Conservation (phyloP, 225 moss, liverwort and hornwort genomes). For the Straminergon stramineum region DNA sequence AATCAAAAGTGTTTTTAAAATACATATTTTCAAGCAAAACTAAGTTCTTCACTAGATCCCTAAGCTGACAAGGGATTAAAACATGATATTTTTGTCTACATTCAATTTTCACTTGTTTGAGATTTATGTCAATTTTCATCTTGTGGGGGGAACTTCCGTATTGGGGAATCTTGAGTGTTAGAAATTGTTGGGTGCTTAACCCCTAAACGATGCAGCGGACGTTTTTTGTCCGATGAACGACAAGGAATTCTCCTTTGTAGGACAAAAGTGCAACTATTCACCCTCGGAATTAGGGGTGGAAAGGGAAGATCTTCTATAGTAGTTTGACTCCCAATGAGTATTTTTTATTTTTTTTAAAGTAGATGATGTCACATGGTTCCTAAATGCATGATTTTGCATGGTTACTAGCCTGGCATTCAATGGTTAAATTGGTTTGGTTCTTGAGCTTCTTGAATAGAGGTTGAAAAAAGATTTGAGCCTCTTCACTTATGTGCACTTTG, state of each 20-base stretch:
- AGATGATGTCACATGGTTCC: too few relatives aligned
- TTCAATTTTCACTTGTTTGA: neutral
- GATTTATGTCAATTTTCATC: neutral
- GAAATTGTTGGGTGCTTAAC: neutral
- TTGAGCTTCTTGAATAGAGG: neutral
- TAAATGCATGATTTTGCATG: too few relatives aligned
- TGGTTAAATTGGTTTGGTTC: neutral
- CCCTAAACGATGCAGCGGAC: too few relatives aligned
- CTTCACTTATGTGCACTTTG: neutral
- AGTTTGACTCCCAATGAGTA: too few relatives aligned
- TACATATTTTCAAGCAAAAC: neutral
- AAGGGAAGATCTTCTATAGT: too few relatives aligned
- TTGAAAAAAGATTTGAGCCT: neutral
- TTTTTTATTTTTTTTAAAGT: too few relatives aligned
- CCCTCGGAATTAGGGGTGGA: too few relatives aligned
- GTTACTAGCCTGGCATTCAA: too few relatives aligned
- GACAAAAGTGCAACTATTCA: too few relatives aligned
- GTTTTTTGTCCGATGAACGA: too few relatives aligned
- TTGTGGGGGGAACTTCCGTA: fast-evolving
- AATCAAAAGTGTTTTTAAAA: fast-evolving
- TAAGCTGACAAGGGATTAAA: neutral
- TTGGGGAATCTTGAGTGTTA: neutral
- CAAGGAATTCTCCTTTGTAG: too few relatives aligned
- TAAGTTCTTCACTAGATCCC: fast-evolving
- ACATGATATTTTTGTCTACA: neutral